Evolutionary conservation across 306 rosid species (phyloP).

Genomic region (Gastrolobium bilobum): DNA sequence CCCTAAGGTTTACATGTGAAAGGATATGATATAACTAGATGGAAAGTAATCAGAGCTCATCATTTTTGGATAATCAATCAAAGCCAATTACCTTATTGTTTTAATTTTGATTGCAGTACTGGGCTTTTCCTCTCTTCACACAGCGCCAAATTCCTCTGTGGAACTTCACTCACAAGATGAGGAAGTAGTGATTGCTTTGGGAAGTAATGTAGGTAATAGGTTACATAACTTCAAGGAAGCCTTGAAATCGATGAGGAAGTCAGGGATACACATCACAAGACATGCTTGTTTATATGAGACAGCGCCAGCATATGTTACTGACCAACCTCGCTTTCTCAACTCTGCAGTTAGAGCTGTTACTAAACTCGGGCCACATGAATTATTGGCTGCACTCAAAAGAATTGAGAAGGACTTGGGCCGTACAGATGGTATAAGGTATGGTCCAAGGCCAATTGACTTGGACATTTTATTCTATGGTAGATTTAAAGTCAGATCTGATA

Average conservation of each 20-base stretch:
- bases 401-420: constrained; percentile 87
- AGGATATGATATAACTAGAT: constrained; percentile 12
- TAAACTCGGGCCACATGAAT: constrained; percentile 88
- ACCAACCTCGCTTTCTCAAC: constrained; percentile 86
- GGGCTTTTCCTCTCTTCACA: constrained; percentile 55
- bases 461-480: constrained; percentile 92
- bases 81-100: constrained; percentile 37
- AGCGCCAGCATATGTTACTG: constrained; percentile 88
- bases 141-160: constrained; percentile 52
- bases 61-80: constrained; percentile 13
- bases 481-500: constrained; percentile 67
- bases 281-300: constrained; percentile 93
- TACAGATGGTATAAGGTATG: constrained; percentile 79
- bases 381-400: constrained; percentile 71
- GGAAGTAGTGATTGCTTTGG: constrained; percentile 94
- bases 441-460: constrained; percentile 93
- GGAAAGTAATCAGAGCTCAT: constrained; percentile 15
- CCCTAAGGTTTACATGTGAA: constrained; percentile 7
- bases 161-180: constrained; percentile 79
- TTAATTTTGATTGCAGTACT: constrained; percentile 58
- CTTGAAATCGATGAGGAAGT: constrained; percentile 72
- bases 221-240: constrained; percentile 82
- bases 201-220: constrained; percentile 90
- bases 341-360: constrained; percentile 91
- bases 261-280: constrained; percentile 76